Evolutionary conservation across 1,284 basidiomycete genomes (phyloP).

Genomic region (Ceratobasidium sp.): DNA sequence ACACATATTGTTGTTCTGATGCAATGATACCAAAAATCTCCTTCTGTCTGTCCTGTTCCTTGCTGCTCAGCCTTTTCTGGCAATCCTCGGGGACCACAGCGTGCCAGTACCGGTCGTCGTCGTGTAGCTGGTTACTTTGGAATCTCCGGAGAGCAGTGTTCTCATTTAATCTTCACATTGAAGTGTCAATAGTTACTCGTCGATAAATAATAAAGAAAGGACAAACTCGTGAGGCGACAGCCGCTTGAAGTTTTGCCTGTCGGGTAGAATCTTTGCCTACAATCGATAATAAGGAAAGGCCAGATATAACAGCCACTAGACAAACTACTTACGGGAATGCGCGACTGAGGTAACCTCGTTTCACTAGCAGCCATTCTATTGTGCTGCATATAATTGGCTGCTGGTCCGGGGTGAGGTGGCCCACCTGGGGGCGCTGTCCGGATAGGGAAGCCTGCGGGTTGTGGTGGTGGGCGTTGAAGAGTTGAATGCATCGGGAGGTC

Average conservation of each 20-base stretch:
- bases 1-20: constrained; percentile 81
- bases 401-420: constrained; percentile 8
- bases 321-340: neutral
- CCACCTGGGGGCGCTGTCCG: constrained; percentile 17
- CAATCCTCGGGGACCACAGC: constrained; percentile 74
- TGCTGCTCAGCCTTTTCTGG: constrained; percentile 70
- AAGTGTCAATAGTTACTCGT: neutral
- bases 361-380: constrained; percentile 8
- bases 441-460: neutral
- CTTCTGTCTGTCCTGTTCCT: constrained; percentile 81
- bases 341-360: neutral
- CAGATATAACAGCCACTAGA: neutral
- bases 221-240: constrained; percentile 30
- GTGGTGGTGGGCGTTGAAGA: constrained; percentile 12
- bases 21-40: constrained; percentile 85
- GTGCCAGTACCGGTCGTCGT: constrained; percentile 79
- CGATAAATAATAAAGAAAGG: neutral
- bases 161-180: neutral
- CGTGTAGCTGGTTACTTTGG: constrained; percentile 67
- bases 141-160: constrained; percentile 61
- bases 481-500: neutral
- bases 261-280: neutral
- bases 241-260: neutral
- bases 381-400: neutral
- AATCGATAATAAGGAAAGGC: neutral